These are phyloP conservation scores for Symbiodinium natans DNA, from an alignment of 73 alveolate species.

Conservation along the genomic window DNA sequence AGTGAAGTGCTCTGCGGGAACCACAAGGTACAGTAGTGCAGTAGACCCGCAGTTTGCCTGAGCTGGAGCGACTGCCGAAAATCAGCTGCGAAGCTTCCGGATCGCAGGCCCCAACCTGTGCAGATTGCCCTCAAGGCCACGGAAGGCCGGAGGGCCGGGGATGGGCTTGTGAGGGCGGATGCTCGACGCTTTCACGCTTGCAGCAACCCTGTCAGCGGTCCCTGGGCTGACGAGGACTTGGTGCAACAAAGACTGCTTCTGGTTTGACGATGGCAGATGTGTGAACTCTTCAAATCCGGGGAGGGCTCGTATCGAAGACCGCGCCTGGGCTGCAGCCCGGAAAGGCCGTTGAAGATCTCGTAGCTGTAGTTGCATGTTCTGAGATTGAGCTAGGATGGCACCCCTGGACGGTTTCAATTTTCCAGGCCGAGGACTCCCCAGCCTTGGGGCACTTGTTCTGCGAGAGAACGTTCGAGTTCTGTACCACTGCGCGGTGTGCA, in stretches of 20 bases:
- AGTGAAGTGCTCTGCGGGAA: constrained; percentile 35
- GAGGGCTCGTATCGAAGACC: constrained; percentile 28
- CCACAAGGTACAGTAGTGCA: neutral
- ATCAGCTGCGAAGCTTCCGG: neutral
- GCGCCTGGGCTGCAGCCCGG: constrained; percentile 8
- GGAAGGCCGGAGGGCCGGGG: constrained; percentile 20
- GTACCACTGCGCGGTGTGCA: too few relatives aligned
- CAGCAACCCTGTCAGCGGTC: too few relatives aligned
- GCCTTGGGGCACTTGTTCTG: too few relatives aligned
- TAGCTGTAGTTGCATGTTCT: neutral
- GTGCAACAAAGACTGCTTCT: constrained; percentile 54
- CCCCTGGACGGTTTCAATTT: constrained; percentile 1
- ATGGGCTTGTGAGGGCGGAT: too few relatives aligned
- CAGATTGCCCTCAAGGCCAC: constrained; percentile 57
- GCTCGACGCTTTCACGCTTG: too few relatives aligned
- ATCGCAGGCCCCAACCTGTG: constrained; percentile 31
- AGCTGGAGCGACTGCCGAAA: neutral
- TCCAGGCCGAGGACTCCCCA: neutral
- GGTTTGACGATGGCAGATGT: constrained; percentile 61
- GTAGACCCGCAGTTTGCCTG: neutral
- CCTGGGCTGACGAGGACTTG: constrained; percentile 9
- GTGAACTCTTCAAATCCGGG: neutral
- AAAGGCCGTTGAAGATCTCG: neutral
- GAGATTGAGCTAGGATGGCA: neutral
- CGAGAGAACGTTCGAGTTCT: too few relatives aligned